phyloP scores from a whole-genome alignment of 2,329 filamentous ascomycete genomes.

The Aspergillus sergii region DNA sequence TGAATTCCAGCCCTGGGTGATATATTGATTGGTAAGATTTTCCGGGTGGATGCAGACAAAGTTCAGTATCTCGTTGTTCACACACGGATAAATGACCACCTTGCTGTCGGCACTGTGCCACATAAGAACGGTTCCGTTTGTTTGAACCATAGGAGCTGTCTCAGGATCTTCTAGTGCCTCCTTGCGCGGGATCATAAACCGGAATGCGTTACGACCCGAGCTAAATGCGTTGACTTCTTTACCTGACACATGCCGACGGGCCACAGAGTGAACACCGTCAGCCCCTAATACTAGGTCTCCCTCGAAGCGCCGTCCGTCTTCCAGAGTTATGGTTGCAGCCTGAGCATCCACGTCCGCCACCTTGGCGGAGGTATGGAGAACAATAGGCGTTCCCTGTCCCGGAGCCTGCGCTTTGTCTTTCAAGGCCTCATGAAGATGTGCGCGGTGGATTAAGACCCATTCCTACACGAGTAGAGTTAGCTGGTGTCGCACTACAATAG shows the following conservation, averaged over 20 bases:
- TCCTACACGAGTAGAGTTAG: constrained; percentile 24
- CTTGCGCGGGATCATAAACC: constrained; percentile 57
- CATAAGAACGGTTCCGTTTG: constrained; percentile 47
- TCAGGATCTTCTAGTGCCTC: constrained; percentile 43
- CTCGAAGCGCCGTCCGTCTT: constrained; percentile 46
- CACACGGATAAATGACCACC: constrained; percentile 52
- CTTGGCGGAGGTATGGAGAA: constrained; percentile 47
- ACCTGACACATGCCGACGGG: constrained; percentile 31
- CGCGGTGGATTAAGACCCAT: constrained; percentile 59
- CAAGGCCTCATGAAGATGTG: constrained; percentile 55
- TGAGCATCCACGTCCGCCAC: constrained; percentile 49
- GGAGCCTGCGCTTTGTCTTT: constrained; percentile 50
- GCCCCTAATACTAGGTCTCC: constrained; percentile 59
- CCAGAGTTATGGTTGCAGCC: constrained; percentile 48
- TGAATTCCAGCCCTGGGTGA: constrained; percentile 39
- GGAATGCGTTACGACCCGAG: constrained; percentile 60
- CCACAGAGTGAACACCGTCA: constrained; percentile 53
- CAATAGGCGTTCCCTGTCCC: constrained; percentile 41
- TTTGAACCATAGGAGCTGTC: constrained; percentile 40
- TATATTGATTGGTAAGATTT: constrained; percentile 38
- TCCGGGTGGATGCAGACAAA: constrained; percentile 58
- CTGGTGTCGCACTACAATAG: not conserved
- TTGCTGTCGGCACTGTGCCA: constrained; percentile 47
- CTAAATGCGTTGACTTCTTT: constrained; percentile 42
- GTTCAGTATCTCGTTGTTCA: constrained; percentile 51